A percentile compares a stretch with the other conserved stretches of the same genome.
phyloP scores from a whole-genome alignment of 2,329 filamentous ascomycete genomes.

The Trichophyton schoenleinii region DNA sequence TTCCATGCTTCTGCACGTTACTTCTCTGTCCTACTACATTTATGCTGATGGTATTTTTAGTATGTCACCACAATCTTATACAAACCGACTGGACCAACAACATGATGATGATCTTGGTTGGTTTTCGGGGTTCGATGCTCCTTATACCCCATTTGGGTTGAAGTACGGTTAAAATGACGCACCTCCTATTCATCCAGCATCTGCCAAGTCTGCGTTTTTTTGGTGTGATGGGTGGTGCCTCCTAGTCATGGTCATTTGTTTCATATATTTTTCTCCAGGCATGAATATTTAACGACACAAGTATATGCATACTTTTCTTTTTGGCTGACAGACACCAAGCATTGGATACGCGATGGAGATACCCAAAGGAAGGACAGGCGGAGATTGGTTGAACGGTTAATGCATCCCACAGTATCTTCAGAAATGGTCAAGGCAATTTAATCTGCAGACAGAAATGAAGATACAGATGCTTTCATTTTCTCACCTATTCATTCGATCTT shows the following conservation, averaged over 20 bases:
- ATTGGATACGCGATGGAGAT: slow-evolving; percentile 2
- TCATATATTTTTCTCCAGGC: neutral
- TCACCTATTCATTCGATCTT: neutral
- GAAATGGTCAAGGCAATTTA: neutral
- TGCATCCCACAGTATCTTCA: neutral
- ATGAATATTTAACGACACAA: slow-evolving; percentile 3
- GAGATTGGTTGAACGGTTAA: neutral
- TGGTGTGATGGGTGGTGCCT: neutral
- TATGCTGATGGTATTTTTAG: slow-evolving; percentile 36
- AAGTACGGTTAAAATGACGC: neutral
- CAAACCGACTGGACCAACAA: slow-evolving; percentile 54
- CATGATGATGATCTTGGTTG: neutral
- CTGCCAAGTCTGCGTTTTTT: neutral
- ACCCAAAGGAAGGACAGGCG: neutral
- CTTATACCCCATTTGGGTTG: neutral
- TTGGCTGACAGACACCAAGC: neutral
- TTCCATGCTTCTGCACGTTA: slow-evolving; percentile 2
- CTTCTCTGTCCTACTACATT: neutral
- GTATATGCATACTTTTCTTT: neutral
- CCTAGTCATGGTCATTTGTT: neutral
- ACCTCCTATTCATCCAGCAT: neutral
- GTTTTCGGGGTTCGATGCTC: neutral
- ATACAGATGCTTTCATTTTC: neutral
- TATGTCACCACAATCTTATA: slow-evolving; percentile 98
- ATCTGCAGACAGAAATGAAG: slow-evolving; percentile 2